Evolutionary conservation across 2,329 filamentous ascomycete species (phyloP).

Genomic region (Stagonosporopsis chrysanthemi): DNA sequence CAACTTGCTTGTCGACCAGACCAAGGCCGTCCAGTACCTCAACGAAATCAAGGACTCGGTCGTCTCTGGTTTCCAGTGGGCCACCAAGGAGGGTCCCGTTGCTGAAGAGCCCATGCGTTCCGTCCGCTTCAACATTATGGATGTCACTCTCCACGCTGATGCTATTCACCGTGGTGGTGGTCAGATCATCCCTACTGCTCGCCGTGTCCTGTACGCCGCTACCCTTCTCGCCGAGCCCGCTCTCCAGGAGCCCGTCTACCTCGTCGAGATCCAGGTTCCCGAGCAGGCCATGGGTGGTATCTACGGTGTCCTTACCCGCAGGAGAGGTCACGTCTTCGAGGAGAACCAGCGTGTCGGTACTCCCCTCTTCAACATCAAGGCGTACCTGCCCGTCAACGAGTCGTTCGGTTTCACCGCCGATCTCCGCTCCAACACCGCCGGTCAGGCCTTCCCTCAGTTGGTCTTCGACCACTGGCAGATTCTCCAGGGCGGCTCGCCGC

Average conservation of each 20-base stretch:
- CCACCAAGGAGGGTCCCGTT: constrained; percentile 94
- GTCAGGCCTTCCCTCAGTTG: constrained; percentile 98
- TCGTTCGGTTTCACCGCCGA: constrained; percentile 99
- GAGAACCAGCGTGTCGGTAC: constrained; percentile 99
- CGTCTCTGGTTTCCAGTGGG: constrained; percentile 99
- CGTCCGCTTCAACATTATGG: constrained; percentile 97
- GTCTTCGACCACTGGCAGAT: constrained; percentile 99
- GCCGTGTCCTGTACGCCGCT: constrained; percentile 96
- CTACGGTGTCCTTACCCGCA: constrained; percentile 96
- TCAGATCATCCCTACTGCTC: constrained; percentile 96
- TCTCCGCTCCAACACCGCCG: constrained; percentile 89
- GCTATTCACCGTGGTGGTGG: constrained; percentile 99
- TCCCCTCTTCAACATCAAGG: constrained; percentile 99
- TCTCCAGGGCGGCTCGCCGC: constrained; percentile 89
- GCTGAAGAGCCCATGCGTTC: constrained; percentile 98
- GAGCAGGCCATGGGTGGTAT: constrained; percentile 99
- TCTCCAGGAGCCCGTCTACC: constrained; percentile 96
- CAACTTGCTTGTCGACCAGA: constrained; percentile 99
- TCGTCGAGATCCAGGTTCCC: constrained; percentile 98
- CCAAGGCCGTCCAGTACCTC: constrained; percentile 99
- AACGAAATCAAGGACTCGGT: constrained; percentile 99
- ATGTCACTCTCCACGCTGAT: constrained; percentile 99
- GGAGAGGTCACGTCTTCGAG: constrained; percentile 98
- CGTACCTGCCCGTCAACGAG: constrained; percentile 94
- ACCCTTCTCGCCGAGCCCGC: constrained; percentile 88